Conservation (phyloP, 1,284 basidiomycete species). For the Schizopora paradoxa region DNA sequence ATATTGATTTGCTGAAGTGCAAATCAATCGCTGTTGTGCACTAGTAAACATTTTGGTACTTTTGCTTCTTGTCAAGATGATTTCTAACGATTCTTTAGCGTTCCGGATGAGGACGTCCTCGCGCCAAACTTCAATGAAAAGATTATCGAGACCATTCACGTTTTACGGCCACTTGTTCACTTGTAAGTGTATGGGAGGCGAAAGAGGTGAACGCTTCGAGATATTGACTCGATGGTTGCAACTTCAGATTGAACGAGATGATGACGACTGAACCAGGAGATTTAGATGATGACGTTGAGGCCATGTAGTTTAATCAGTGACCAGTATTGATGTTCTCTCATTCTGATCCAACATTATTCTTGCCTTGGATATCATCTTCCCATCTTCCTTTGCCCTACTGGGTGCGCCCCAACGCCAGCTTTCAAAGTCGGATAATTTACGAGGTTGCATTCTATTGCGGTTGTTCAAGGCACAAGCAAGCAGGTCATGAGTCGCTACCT, state of each 20-base stretch:
- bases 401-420: no score
- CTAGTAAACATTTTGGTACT: conserved; percentile 39
- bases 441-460: no score
- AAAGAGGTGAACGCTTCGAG: conserved; percentile 5
- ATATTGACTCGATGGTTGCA: background rate
- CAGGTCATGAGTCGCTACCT: no score
- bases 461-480: no score
- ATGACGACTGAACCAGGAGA: conserved; percentile 42
- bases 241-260: conserved; percentile 61
- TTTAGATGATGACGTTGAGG: conserved; percentile 32
- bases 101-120: conserved; percentile 72
- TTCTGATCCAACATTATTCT: no score
- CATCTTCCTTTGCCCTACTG: no score
- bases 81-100: conserved; percentile 40
- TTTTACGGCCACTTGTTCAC: conserved; percentile 76
- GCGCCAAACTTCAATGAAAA: conserved; percentile 59
- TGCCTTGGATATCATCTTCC: no score
- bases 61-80: background rate
- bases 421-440: no score
- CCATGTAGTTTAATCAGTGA: no score
- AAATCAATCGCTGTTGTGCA: conserved; percentile 71
- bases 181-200: conserved; percentile 54
- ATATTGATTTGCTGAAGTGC: conserved; percentile 84
- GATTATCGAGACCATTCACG: conserved; percentile 47
- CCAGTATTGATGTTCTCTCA: no score